Base-by-base conservation (phyloP, 371 early-diverging fungal genomes). In the Lichtheimia ramosa region DNA sequence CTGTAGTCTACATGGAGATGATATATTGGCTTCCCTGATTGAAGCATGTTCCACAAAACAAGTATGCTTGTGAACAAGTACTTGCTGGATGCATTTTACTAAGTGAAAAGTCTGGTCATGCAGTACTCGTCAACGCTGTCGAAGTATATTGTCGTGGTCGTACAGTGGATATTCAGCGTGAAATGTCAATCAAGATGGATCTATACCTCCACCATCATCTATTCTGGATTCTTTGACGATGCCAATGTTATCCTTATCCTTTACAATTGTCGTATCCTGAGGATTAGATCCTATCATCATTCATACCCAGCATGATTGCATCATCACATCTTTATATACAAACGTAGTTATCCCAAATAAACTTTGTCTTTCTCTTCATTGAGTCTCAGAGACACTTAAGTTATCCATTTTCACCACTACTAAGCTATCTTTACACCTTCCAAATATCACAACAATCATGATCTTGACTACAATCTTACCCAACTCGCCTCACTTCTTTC, bases 111-210 rank as follows among this genome's bases (percentile, higher is more conserved):
- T 65, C 66, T 43, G 66, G 61, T 1, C 61, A 73, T 10, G 67
- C 73, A 10, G 57, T 64, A 40, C 56, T 64, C 6, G 59, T 58
- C 27, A 71, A 71, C 39, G 64, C 66, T 21, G 53, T 71, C 15
- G 71, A 71, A 51, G 61, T 58, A 43, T 69, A 66, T 62, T 67
- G 68, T 14, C 52, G 64, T 13, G 55, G 42, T 25, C 21, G 51
- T 16, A 34, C 49, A 5, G 46, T 64, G n/a, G 63, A 66, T 56
- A 46, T 59, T 28, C 63, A 60, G 51, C 51, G 51, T 24, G 52
- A 65, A 59, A 51, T 23, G 15, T 56, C 58, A 43, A 3, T 24
- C 61, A 50, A 23, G 43, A 59, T 42, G 27, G 52, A 28, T 59
- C 64, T 34, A 41, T 68, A 1, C 65, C 62, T 20, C 61, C 69